Evolutionary conservation across 331 rosid genomes (phyloP).

Genomic region (Acacia pycnantha): DNA sequence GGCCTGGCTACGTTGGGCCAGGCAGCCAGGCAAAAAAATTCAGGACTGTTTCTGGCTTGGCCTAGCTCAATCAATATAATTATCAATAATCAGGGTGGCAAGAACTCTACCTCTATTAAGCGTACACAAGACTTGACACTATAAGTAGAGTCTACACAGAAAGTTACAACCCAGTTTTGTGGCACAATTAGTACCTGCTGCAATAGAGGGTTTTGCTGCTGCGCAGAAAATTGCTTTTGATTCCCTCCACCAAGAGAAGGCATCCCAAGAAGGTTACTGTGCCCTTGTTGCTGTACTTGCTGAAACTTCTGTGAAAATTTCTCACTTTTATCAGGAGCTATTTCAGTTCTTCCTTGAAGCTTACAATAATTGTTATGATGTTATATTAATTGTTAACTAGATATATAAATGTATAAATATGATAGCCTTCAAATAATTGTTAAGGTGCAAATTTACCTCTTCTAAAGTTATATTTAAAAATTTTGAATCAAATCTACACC

Average conservation of each 20-base stretch:
- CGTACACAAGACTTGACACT: no score
- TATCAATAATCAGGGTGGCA: not conserved
- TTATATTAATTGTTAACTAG: no score
- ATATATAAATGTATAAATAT: no score
- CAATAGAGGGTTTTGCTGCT: conserved; percentile 80
- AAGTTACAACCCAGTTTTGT: conserved; percentile 20
- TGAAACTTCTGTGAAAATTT: conserved; percentile 90
- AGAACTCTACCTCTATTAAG: no score
- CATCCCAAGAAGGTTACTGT: conserved; percentile 72
- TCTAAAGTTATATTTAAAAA: no score
- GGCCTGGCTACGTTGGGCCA: not conserved
- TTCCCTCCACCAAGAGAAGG: conserved; percentile 75
- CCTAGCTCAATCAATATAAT: not conserved
- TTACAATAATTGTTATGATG: no score
- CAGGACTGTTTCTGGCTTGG: not conserved
- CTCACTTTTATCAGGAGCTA: conserved; percentile 96
- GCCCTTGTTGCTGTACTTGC: conserved; percentile 96
- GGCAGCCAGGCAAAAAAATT: not conserved
- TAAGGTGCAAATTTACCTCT: no score
- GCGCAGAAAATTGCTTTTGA: conserved; percentile 81
- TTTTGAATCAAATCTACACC: no score
- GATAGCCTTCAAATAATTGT: no score
- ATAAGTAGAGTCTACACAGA: no score
- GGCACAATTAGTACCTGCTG: conserved; percentile 64
- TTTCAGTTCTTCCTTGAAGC: conserved; percentile 93